A percentile compares a stretch with the other conserved stretches of the same genome.
These are phyloP conservation scores for Kalmanozyma brasiliensis DNA, from an alignment of 1,284 basidiomycete species.

Conservation along the genomic window DNA sequence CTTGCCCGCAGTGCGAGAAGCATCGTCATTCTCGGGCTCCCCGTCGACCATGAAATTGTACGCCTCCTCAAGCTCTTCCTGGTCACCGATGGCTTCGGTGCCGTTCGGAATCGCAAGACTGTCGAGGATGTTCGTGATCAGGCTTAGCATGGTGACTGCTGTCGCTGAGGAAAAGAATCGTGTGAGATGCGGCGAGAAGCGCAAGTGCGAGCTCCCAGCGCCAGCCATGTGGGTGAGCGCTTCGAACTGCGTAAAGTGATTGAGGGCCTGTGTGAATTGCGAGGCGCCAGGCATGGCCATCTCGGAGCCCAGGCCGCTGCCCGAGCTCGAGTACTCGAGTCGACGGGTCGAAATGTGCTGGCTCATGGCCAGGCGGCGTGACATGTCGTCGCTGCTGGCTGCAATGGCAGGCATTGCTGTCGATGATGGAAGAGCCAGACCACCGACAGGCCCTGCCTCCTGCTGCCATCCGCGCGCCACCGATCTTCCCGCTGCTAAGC, in stretches of 20 bases:
- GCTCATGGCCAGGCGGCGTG: slow-evolving; percentile 49
- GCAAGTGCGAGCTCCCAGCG: slow-evolving; percentile 37
- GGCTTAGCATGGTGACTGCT: slow-evolving; percentile 38
- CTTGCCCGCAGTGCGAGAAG: slow-evolving; percentile 13
- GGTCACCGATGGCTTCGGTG: slow-evolving; percentile 56
- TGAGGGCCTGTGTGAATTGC: slow-evolving; percentile 63
- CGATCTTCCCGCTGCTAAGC: slow-evolving; percentile 24
- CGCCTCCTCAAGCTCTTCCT: slow-evolving; percentile 54
- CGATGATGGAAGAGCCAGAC: slow-evolving; percentile 46
- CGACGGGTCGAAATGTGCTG: slow-evolving; percentile 51
- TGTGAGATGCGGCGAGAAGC: slow-evolving; percentile 64
- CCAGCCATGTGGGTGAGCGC: slow-evolving; percentile 40
- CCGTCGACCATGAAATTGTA: slow-evolving; percentile 49
- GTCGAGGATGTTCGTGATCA: slow-evolving; percentile 43
- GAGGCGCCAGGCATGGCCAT: slow-evolving; percentile 36
- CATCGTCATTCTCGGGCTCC: slow-evolving; percentile 23
- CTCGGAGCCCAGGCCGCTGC: slow-evolving; percentile 21
- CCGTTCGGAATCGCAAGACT: slow-evolving; percentile 46
- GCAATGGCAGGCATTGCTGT: slow-evolving; percentile 52
- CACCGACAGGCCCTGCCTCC: slow-evolving; percentile 15
- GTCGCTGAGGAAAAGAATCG: slow-evolving; percentile 59
- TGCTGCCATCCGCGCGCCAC: slow-evolving; percentile 29
- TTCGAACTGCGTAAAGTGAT: slow-evolving; percentile 57
- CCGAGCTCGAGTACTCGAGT: slow-evolving; percentile 37
- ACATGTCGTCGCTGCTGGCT: slow-evolving; percentile 35